A percentile compares a stretch with the other conserved stretches of the same genome.
phyloP scores from a whole-genome alignment of 352 stramenopile species.

The Pseudoperonospora humuli region DNA sequence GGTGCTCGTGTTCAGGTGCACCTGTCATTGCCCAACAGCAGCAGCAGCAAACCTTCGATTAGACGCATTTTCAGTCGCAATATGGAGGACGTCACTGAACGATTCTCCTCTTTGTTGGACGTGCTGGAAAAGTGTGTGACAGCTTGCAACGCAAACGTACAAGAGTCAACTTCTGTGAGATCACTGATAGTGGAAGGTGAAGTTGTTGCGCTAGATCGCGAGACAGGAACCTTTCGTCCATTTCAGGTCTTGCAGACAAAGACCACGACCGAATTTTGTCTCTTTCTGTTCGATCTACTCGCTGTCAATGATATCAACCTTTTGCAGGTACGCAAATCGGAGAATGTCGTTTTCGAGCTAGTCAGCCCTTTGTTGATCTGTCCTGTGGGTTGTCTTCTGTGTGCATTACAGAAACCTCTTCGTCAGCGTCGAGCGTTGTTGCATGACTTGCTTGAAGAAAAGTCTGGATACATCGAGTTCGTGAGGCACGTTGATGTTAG shows the following conservation, averaged over 20 bases:
- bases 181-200: constrained; percentile 70
- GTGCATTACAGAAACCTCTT: constrained; percentile 32
- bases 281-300: constrained; percentile 76
- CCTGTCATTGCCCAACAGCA: constrained; percentile 15
- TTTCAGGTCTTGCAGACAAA: constrained; percentile 81
- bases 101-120: constrained; percentile 51
- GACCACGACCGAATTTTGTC: constrained; percentile 56
- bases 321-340: constrained; percentile 23
- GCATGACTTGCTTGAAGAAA: constrained; percentile 24
- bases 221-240: constrained; percentile 39
- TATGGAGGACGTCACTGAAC: constrained; percentile 69
- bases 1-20: constrained; percentile 73
- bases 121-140: constrained; percentile 29
- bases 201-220: constrained; percentile 59
- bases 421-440: constrained; percentile 38
- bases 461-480: constrained; percentile 47
- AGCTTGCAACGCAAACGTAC: constrained; percentile 1
- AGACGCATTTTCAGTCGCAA: constrained; percentile 77
- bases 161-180: constrained; percentile 5
- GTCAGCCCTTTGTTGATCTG: constrained; percentile 1
- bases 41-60: neutral
- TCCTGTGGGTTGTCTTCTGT: neutral
- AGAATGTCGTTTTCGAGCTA: neutral
- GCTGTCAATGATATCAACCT: constrained; percentile 40
- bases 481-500: constrained; percentile 49